Percentiles rank a stretch among this genome's conserved stretches.
phyloP scores from a whole-genome alignment of 352 stramenopile genomes.

The Thalassiosira mediterranea region DNA sequence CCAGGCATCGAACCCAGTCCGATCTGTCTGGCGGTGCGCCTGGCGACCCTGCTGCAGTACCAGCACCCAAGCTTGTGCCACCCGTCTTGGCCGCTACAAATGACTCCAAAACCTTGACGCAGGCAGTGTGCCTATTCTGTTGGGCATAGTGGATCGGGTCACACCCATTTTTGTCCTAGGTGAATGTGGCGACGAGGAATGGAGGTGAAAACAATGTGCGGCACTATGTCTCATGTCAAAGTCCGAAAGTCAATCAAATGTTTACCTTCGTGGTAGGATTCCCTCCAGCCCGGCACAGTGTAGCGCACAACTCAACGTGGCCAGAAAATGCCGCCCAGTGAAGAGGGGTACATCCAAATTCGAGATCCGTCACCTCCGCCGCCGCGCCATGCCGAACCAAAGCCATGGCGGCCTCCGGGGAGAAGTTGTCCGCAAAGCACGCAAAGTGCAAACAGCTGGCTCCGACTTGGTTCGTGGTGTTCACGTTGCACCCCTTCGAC shows the following conservation, averaged over 20 bases:
- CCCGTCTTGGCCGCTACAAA: slow-evolving; percentile 9
- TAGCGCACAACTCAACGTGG: slow-evolving; percentile 43
- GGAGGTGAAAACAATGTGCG: too few species aligned
- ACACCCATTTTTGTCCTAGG: slow-evolving; percentile 49
- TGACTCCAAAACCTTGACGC: slow-evolving; percentile 40
- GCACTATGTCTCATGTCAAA: too few species aligned
- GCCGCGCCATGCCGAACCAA: slow-evolving; percentile 47
- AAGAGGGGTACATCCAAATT: slow-evolving; percentile 55
- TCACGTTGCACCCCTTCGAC: slow-evolving; percentile 55
- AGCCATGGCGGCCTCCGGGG: slow-evolving; percentile 35
- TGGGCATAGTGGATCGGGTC: slow-evolving; percentile 55
- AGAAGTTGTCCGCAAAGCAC: slow-evolving; percentile 55
- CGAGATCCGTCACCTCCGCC: slow-evolving; percentile 47
- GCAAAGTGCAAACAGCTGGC: slow-evolving; percentile 48
- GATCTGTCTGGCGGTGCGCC: slow-evolving; percentile 8
- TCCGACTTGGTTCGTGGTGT: slow-evolving; percentile 48
- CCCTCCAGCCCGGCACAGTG: slow-evolving; percentile 53
- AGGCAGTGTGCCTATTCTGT: slow-evolving; percentile 39
- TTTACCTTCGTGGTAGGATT: slow-evolving; percentile 42
- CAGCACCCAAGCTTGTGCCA: background rate
- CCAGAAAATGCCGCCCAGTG: slow-evolving; percentile 54
- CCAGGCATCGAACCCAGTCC: slow-evolving; percentile 43
- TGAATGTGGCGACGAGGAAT: too few species aligned
- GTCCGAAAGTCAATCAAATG: too few species aligned
- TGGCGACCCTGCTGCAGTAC: background rate